Percentiles rank a stretch among this genome's conserved stretches.
phyloP scores from a whole-genome alignment of 345 rosid genomes.

The Salix dunnii region DNA sequence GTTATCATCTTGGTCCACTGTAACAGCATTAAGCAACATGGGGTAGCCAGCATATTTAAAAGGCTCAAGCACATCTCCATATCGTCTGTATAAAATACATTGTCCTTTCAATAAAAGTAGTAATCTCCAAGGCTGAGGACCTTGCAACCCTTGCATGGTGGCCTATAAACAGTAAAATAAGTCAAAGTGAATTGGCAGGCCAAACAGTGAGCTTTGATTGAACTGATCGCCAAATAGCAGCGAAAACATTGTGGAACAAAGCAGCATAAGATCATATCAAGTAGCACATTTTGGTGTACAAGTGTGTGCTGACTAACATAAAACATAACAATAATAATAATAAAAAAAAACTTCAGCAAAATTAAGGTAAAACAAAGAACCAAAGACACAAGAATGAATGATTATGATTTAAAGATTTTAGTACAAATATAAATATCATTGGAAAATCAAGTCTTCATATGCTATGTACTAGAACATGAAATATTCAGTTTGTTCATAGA shows the following conservation, averaged over 20 bases:
- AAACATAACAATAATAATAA: too few relatives aligned
- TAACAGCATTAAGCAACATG: conserved; percentile 88
- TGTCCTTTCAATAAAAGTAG: conserved; percentile 94
- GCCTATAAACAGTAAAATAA: conserved; percentile 50
- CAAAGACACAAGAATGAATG: neutral
- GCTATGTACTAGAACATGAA: neutral
- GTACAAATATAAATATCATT: neutral
- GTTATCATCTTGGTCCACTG: conserved; percentile 85
- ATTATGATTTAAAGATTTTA: neutral
- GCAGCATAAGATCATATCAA: too few relatives aligned
- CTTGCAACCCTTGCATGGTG: conserved; percentile 99
- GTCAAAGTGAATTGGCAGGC: neutral
- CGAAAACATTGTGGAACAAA: too few relatives aligned
- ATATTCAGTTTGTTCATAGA: neutral
- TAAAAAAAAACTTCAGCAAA: neutral
- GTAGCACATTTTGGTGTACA: neutral
- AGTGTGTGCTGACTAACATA: neutral
- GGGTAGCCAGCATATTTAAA: conserved; percentile 99
- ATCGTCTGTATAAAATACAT: conserved; percentile 86
- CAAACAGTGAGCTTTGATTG: neutral
- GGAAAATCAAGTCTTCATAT: neutral
- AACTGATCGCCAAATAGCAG: too few relatives aligned
- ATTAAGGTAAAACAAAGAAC: neutral
- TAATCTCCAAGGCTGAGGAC: conserved; percentile 98
- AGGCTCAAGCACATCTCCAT: conserved; percentile 81